Conservation (phyloP, 495 filamentous ascomycete species). For the Penicillium goetzii region DNA sequence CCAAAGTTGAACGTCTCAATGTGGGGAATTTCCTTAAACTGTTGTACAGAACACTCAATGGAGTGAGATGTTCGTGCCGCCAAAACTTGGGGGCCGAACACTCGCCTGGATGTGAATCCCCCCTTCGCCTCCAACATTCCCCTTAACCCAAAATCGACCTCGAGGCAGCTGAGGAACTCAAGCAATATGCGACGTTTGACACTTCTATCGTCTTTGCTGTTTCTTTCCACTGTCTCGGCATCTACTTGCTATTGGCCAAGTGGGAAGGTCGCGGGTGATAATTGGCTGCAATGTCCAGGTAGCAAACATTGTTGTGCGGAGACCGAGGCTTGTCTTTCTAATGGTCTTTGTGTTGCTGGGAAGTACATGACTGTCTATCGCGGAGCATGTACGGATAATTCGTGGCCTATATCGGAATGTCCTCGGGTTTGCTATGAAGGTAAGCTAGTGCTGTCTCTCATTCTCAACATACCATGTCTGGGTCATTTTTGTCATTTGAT, state of each 20-base stretch:
- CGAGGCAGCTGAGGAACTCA: neutral
- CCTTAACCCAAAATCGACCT: neutral
- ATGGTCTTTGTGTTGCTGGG: constrained; percentile 3
- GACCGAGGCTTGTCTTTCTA: neutral
- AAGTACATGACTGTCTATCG: neutral
- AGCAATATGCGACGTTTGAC: neutral
- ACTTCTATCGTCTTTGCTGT: neutral
- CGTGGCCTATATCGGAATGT: neutral
- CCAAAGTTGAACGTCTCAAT: neutral
- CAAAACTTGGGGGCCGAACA: neutral
- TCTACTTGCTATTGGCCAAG: neutral
- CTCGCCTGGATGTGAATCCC: neutral
- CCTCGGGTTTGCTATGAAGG: constrained; percentile 3
- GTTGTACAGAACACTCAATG: neutral
- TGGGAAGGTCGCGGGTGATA: neutral
- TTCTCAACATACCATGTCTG: neutral
- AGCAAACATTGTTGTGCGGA: neutral
- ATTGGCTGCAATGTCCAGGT: constrained; percentile 3
- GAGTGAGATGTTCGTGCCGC: neutral
- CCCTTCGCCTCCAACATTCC: neutral
- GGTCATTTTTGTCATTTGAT: neutral
- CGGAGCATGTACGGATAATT: neutral
- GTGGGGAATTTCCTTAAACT: neutral
- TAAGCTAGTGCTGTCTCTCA: neutral
- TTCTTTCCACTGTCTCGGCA: neutral